Evolutionary conservation across 768 basidiomycete species (phyloP).

Genomic region (Gloeopeniophorella convolvens): DNA sequence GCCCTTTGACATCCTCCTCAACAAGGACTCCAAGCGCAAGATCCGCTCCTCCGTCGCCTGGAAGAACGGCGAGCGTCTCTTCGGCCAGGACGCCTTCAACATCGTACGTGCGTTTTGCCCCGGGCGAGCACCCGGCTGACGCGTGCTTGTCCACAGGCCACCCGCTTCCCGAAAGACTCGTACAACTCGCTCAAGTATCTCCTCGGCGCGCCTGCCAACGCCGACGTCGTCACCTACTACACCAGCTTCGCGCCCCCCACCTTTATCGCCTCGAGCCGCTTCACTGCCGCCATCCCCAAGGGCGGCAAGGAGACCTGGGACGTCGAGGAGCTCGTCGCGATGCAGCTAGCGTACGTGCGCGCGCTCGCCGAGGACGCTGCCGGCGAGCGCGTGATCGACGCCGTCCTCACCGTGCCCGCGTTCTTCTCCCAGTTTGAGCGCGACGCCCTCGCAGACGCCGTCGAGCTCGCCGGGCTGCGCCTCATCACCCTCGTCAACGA

Average conservation of each 20-base stretch:
- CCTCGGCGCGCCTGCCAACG: constrained; percentile 56
- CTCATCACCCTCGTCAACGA: constrained; percentile 86
- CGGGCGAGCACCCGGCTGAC: background rate
- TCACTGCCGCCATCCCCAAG: constrained; percentile 30
- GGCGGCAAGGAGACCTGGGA: constrained; percentile 66
- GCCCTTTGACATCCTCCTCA: constrained; percentile 93
- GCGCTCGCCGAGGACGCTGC: constrained; percentile 74
- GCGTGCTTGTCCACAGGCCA: constrained; percentile 50
- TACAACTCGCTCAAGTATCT: constrained; percentile 83
- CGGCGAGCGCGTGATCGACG: constrained; percentile 74
- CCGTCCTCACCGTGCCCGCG: constrained; percentile 84
- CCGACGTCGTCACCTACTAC: constrained; percentile 26
- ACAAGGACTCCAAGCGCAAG: constrained; percentile 96
- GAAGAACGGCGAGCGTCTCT: constrained; percentile 85
- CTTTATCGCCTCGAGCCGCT: constrained; percentile 56
- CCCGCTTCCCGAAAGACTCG: constrained; percentile 84
- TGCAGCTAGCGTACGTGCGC: constrained; percentile 90
- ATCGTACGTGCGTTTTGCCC: constrained; percentile 56
- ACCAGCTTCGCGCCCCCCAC: constrained; percentile 49
- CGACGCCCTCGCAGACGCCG: constrained; percentile 85
- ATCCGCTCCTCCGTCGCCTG: constrained; percentile 86
- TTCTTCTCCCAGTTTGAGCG: constrained; percentile 89
- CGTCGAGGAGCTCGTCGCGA: constrained; percentile 86
- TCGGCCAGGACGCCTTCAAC: constrained; percentile 85
- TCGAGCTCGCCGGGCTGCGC: constrained; percentile 84